Evolutionary conservation across 176 grass and related monocot species (phyloP), one percentile per base, ranked within the genome.

Genomic region (Oryza nivara): DNA sequence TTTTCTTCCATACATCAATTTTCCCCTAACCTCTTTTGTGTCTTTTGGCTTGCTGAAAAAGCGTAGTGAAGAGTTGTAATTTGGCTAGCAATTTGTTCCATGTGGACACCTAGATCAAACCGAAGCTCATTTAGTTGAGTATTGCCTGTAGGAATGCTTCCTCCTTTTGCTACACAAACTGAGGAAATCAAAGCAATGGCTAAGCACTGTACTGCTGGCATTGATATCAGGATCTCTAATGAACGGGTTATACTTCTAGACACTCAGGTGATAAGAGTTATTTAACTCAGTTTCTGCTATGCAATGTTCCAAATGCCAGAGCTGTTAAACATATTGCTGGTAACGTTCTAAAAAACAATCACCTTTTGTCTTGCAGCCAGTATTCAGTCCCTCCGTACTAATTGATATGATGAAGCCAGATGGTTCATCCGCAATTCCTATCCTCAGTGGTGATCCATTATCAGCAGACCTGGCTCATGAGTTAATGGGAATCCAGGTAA

Each of bases 201-300:
- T 36, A 98, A 93, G 75, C 91, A 98, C 80, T 95, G 93, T 61
- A 95, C 93, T 77, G 48, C 82, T 52, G 96, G 93, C 67, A 87
- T 98, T 87, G 96, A 98, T 80, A 85, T 98, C 82, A 93, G 93
- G 87, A 87, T 95, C 80, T 98, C 96, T 83, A 82, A 94, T 67
- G 96, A 98, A 80, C 89, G 96, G 16, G 76, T 95, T 60, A 95
- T 98, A 90, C 96, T 98, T 34, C 92, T 98, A 47, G 96, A 98
- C 78, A 79, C 87, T 41, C 96, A 98, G 92, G 96, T 98, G 70
- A 85, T 52, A 54, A 8, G 23, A 68, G 12, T 40, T 85, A 71
- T 64, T 65, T 78, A 84, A 19, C 66, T 80, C 19, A 63, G 26
- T 83, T 87, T 74, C 46, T n/a, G 32, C 30, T 61, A 60, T 49